A percentile compares a stretch with the other conserved stretches of the same genome.
Evolutionary conservation across 306 rosid species (phyloP).

Genomic region (Vigna mungo): DNA sequence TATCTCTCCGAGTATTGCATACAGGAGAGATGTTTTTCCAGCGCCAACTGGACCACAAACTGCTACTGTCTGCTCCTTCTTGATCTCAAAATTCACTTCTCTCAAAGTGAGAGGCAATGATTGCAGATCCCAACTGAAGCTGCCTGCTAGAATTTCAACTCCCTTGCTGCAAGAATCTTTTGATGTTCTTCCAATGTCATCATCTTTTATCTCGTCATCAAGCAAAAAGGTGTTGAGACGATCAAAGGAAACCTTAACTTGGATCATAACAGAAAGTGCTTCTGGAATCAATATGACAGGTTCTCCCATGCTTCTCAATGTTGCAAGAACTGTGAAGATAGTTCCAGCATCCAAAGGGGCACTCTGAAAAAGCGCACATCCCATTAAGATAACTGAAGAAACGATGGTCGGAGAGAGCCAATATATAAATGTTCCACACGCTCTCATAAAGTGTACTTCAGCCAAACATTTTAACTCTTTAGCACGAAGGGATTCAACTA

Average conservation of each 20-base stretch:
- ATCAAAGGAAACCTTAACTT: conserved; percentile 70
- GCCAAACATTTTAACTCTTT: conserved; percentile 68
- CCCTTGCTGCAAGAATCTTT: conserved; percentile 3
- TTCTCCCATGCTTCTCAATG: conserved; percentile 60
- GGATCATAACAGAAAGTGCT: conserved; percentile 63
- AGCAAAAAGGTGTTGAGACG: conserved; percentile 60
- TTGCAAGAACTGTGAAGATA: conserved; percentile 71
- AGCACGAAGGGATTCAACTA: conserved; percentile 54
- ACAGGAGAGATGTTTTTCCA: conserved; percentile 66
- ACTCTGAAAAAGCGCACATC: conserved; percentile 55
- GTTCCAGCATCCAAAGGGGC: conserved; percentile 76
- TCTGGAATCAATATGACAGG: conserved; percentile 75
- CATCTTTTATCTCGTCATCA: conserved; percentile 58
- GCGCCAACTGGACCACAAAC: conserved; percentile 73
- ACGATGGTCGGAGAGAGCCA: conserved; percentile 73
- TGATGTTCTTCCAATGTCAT: conserved; percentile 42
- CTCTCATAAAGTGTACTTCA: conserved; percentile 50
- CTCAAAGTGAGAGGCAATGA: conserved; percentile 48
- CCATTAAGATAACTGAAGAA: conserved; percentile 61
- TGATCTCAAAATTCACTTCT: conserved; percentile 50
- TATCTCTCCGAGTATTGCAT: conserved; percentile 69
- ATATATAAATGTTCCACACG: conserved; percentile 50
- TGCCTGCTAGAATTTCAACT: conserved; percentile 50
- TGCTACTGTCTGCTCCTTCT: conserved; percentile 61
- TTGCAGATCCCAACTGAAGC: conserved; percentile 63